phyloP scores from a whole-genome alignment of 2,329 filamentous ascomycete species.

The Exophiala dermatitidis region DNA sequence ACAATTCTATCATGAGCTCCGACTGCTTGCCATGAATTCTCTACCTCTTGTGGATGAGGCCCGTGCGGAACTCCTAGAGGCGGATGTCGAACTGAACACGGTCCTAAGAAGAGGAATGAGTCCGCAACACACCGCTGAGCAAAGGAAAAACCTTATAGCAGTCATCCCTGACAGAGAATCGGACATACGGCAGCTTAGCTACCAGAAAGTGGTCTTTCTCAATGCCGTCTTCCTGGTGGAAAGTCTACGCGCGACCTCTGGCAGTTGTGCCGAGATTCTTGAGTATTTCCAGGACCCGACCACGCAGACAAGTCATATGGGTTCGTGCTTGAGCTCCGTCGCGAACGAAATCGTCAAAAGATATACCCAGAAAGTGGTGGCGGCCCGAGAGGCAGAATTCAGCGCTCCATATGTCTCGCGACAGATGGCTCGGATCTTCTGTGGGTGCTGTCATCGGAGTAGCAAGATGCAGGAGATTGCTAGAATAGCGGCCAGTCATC shows the following conservation, averaged over 20 bases:
- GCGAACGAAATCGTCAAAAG: conserved; percentile 65
- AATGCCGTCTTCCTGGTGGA: conserved; percentile 87
- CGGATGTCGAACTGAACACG: conserved; percentile 93
- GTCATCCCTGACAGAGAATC: conserved; percentile 68
- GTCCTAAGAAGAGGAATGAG: conserved; percentile 81
- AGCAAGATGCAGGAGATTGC: conserved; percentile 85
- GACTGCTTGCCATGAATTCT: conserved; percentile 78
- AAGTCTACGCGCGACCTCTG: conserved; percentile 73
- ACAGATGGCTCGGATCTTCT: conserved; percentile 75
- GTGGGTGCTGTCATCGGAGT: conserved; percentile 87
- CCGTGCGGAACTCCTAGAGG: conserved; percentile 82
- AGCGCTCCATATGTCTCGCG: conserved; percentile 86
- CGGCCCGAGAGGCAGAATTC: conserved; percentile 65
- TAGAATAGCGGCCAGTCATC: conserved; percentile 71
- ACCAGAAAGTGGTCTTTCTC: conserved; percentile 85
- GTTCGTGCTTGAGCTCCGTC: conserved; percentile 56
- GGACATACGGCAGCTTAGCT: conserved; percentile 75
- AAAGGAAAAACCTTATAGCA: conserved; percentile 69
- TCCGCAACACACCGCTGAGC: conserved; percentile 65
- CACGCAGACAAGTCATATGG: conserved; percentile 55
- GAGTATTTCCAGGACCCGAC: conserved; percentile 94
- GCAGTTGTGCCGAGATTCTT: conserved; percentile 82
- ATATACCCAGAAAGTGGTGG: conserved; percentile 69
- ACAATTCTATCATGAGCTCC: conserved; percentile 67
- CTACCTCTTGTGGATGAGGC: conserved; percentile 82